These are phyloP conservation scores for Clitoria ternatea DNA, from an alignment of 306 rosid genomes.

Conservation along the genomic window DNA sequence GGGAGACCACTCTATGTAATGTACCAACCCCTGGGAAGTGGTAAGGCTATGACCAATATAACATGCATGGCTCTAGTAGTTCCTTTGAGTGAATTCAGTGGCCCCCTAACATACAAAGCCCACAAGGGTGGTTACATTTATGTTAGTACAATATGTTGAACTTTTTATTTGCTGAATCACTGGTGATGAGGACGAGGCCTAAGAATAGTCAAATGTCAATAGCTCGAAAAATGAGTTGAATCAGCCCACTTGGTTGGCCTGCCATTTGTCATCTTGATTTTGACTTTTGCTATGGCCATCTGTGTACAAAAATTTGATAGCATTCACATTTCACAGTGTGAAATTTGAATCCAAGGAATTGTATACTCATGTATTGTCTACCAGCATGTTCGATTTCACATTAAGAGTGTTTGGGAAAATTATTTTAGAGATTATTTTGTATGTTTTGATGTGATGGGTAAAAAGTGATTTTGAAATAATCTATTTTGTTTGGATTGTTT, in stretches of 20 bases:
- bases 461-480: too few relatives aligned
- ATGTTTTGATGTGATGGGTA: too few relatives aligned
- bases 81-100: constrained; percentile 5
- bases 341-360: not conserved
- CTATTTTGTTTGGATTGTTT: too few relatives aligned
- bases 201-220: constrained; percentile 1
- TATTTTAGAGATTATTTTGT: too few relatives aligned
- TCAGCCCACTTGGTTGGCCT: constrained; percentile 1
- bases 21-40: not conserved
- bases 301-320: not conserved
- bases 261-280: not conserved
- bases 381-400: too few relatives aligned
- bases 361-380: not conserved
- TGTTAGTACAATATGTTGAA: not conserved
- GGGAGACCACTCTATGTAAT: not conserved
- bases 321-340: constrained; percentile 22
- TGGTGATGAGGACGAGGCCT: not conserved
- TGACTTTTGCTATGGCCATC: not conserved
- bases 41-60: not conserved
- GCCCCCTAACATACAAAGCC: constrained; percentile 5
- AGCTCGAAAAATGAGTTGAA: constrained; percentile 7
- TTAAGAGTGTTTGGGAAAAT: too few relatives aligned
- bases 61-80: not conserved
- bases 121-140: not conserved
- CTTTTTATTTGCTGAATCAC: not conserved